Base-by-base conservation (phyloP, 192 early-diverging fungal species). In the Jimgerdemannia lactiflua region DNA sequence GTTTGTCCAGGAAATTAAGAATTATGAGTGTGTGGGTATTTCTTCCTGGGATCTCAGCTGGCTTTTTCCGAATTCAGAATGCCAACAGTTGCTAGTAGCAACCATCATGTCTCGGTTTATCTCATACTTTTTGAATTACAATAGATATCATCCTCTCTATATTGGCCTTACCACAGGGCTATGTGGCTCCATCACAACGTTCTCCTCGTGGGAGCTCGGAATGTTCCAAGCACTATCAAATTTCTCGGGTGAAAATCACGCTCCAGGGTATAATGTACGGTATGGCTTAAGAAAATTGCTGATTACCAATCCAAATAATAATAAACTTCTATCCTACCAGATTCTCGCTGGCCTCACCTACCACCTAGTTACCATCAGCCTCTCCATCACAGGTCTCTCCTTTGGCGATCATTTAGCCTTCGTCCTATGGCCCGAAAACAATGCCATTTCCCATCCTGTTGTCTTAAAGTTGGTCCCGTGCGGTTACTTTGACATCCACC, bases 141-240 rank as follows among this genome's bases (percentile, higher is more conserved):
- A 19, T 74, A 76, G 82, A 4, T 82, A 84, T 66, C 64, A 71
- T 18, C 77, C 91, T 8, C 44, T 91, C 4, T 84, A 90, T 67
- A 73, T 86, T 9, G 92, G 84, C 0, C 42, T 94, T 0, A 83
- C 88, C 11, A 90, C 89, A 4, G 94, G 94, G 3, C 86, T 95
- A 43, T 95, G 94, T 71, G 94, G 94, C 0, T 95, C 94, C 2
- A 93, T 95, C 8, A 95, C 94, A 0, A 92, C 92, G 1, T 95
- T 95, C 72, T 95, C 94, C 14, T 92, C 92, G 1, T 95, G 92
- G 92, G 88, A 88, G 70, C 74, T 93, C 43, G 85, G 76, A 4
- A 82, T 87, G 3, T 91, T 89, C 70, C 41, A 77, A 44, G 81
- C 80, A 42, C 74, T 88, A 42, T 73, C 83, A 43, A 86, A 87